Percentiles rank a stretch among this genome's conserved stretches.
Conservation (phyloP, 2,329 filamentous ascomycete genomes). For the Microcyclospora pomicola region DNA sequence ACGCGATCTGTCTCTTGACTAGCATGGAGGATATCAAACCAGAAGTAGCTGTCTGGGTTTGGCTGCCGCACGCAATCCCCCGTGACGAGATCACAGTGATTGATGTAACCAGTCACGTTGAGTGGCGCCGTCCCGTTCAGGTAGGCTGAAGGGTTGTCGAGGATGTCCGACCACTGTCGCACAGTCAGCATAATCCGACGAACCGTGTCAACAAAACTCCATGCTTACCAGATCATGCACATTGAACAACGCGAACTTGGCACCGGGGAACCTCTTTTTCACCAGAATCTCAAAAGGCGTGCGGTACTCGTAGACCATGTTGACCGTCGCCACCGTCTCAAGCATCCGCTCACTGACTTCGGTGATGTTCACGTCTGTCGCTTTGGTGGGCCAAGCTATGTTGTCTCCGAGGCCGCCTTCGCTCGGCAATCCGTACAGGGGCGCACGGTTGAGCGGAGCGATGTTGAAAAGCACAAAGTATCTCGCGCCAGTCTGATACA, state of each 20-base stretch:
- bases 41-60: slow-evolving; percentile 49
- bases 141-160: slow-evolving; percentile 45
- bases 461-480: slow-evolving; percentile 61
- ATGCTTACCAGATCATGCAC: slow-evolving; percentile 43
- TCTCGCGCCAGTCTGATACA: slow-evolving; percentile 54
- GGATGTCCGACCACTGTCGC: slow-evolving; percentile 46
- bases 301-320: slow-evolving; percentile 38
- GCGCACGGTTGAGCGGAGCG: slow-evolving; percentile 52
- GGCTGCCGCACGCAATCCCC: slow-evolving; percentile 29
- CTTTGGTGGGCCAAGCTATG: slow-evolving; percentile 36
- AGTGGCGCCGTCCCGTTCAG: slow-evolving; percentile 48
- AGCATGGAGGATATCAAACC: slow-evolving; percentile 64
- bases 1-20: slow-evolving; percentile 47
- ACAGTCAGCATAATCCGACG: not conserved
- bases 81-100: slow-evolving; percentile 36
- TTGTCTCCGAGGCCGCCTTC: slow-evolving; percentile 31
- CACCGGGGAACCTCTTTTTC: slow-evolving; percentile 35
- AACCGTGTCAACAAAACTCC: not conserved
- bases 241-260: slow-evolving; percentile 53
- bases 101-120: slow-evolving; percentile 46
- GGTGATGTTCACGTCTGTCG: slow-evolving; percentile 31
- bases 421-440: slow-evolving; percentile 46
- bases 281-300: slow-evolving; percentile 35
- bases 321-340: slow-evolving; percentile 37
- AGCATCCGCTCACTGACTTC: slow-evolving; percentile 38